These are phyloP conservation scores for Solanum sitiens DNA, from an alignment of 257 asterid species.

Conservation along the genomic window DNA sequence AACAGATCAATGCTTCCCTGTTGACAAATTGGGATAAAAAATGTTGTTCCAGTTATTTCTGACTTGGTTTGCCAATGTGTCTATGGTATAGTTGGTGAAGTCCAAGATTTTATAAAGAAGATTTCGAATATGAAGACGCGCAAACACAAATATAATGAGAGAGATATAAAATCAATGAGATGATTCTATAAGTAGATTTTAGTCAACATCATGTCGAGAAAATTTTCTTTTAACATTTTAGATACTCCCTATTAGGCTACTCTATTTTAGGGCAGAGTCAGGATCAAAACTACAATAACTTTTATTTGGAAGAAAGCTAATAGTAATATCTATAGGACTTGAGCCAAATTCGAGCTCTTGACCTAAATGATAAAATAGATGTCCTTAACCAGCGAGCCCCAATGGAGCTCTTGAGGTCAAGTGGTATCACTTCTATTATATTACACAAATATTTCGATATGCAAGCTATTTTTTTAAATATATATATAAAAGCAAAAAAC, in stretches of 20 bases:
- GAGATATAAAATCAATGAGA: too few species aligned
- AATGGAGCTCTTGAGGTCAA: background rate
- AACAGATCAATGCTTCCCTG: background rate
- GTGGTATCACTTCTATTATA: background rate
- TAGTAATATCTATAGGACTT: background rate
- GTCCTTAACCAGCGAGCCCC: background rate
- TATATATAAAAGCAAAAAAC: too few species aligned
- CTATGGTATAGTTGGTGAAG: background rate
- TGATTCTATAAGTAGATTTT: background rate
- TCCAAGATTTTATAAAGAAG: background rate
- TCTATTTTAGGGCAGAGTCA: background rate
- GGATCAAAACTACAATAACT: background rate
- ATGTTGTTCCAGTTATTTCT: background rate
- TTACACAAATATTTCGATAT: background rate
- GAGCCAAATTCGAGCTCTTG: background rate
- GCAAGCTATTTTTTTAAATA: background rate
- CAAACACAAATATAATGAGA: background rate
- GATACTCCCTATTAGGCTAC: background rate
- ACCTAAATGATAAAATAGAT: background rate
- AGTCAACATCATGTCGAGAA: background rate
- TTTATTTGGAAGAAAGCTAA: background rate
- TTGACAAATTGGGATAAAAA: background rate
- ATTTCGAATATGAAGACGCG: background rate
- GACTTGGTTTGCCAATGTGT: background rate
- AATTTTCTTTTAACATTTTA: background rate